Conservation (phyloP, 768 basidiomycete species). For the Amanita thiersii region DNA sequence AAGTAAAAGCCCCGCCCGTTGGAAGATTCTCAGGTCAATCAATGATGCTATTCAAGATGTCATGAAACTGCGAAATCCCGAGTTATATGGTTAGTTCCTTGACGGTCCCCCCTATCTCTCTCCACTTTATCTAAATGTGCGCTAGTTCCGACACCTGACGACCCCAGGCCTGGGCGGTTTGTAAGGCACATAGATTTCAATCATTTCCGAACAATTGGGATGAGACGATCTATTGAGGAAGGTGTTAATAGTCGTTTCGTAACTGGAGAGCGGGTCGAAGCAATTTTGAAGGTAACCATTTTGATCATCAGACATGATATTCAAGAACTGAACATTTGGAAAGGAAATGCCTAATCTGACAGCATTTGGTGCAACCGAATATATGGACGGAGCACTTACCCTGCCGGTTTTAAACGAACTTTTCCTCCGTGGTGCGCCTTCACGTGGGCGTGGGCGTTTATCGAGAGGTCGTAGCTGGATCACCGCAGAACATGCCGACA, state of each 20-base stretch:
- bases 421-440: conserved; percentile 75
- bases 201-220: conserved; percentile 95
- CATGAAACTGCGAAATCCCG: conserved; percentile 53
- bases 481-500: conserved; percentile 40
- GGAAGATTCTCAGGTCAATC: conserved; percentile 75
- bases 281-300: conserved; percentile 57
- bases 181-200: conserved; percentile 90
- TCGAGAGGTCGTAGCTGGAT: conserved; percentile 48
- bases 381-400: conserved; percentile 92
- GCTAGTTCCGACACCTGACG: conserved; percentile 59
- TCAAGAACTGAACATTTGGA: conserved; percentile 7
- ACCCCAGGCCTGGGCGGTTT: conserved; percentile 70
- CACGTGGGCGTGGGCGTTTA: conserved; percentile 61
- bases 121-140: conserved; percentile 7
- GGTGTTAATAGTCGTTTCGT: conserved; percentile 88
- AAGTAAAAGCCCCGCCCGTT: conserved; percentile 76
- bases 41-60: conserved; percentile 71
- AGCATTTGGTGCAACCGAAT: conserved; percentile 94
- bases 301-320: conserved; percentile 6
- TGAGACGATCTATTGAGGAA: conserved; percentile 88
- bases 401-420: conserved; percentile 82
- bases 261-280: conserved; percentile 77
- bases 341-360: conserved; percentile 86
- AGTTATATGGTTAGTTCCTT: conserved; percentile 56
- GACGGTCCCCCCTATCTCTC: conserved; percentile 2